These are phyloP conservation scores for Capsicum baccatum DNA, from an alignment of 257 asterid genomes.

Conservation along the genomic window DNA sequence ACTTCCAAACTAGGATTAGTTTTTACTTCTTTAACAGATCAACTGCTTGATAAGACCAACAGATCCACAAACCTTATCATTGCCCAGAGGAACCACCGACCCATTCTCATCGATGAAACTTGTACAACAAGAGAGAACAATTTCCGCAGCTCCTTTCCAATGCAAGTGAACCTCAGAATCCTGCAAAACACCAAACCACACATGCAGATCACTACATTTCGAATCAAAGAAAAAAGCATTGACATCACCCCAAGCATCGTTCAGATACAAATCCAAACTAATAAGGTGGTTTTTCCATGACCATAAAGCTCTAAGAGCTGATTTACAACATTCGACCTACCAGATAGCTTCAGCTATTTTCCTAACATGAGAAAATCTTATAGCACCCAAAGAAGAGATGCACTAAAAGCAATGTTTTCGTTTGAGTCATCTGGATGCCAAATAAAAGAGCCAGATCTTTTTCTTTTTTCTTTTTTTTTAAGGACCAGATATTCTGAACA, in stretches of 20 bases:
- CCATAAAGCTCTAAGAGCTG: not conserved
- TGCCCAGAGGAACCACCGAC: constrained; percentile 60
- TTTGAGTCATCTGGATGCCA: constrained; percentile 17
- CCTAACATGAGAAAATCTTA: constrained; percentile 2
- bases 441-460: not conserved
- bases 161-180: constrained; percentile 72
- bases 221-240: not conserved
- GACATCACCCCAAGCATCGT: constrained; percentile 7
- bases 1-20: not conserved
- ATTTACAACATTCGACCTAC: not conserved
- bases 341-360: not conserved
- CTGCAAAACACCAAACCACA: constrained; percentile 48
- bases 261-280: constrained; percentile 1
- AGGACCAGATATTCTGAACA: not conserved
- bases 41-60: constrained; percentile 20
- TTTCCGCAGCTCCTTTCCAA: constrained; percentile 98
- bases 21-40: not conserved
- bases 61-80: constrained; percentile 61
- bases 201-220: constrained; percentile 11
- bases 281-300: constrained; percentile 5
- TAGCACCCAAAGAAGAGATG: constrained; percentile 18
- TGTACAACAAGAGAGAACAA: constrained; percentile 75
- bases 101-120: constrained; percentile 71
- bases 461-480: no score
- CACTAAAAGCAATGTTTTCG: not conserved